phyloP scores from a whole-genome alignment of 1,284 basidiomycete genomes.

The Melampsora larici-populina region DNA sequence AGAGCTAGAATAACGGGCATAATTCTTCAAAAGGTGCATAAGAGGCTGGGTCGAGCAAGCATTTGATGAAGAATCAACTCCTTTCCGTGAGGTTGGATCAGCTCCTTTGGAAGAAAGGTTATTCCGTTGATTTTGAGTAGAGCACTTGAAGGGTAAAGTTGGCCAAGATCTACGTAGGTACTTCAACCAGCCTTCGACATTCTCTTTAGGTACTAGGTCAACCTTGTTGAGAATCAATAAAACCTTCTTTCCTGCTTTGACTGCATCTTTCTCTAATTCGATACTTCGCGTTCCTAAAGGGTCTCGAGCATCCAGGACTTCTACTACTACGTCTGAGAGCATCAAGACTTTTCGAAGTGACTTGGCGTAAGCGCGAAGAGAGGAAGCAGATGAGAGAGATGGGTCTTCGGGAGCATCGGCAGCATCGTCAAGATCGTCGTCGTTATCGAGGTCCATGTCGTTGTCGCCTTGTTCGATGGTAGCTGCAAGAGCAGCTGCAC shows the following conservation, averaged over 20 bases:
- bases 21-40: conserved; percentile 84
- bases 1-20: conserved; percentile 58
- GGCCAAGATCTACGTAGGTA: conserved; percentile 87
- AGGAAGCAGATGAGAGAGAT: conserved; percentile 16
- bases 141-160: conserved; percentile 88
- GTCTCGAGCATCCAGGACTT: conserved; percentile 86
- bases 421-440: neutral
- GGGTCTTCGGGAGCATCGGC: conserved; percentile 8
- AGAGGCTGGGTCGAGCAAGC: conserved; percentile 64
- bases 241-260: conserved; percentile 77
- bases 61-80: conserved; percentile 65
- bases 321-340: conserved; percentile 82
- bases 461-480: neutral
- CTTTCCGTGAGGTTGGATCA: conserved; percentile 43
- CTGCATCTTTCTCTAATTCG: conserved; percentile 84
- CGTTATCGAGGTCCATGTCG: conserved; percentile 24
- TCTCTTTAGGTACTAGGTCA: conserved; percentile 81
- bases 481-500: conserved; percentile 23
- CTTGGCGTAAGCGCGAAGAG: conserved; percentile 54
- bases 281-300: conserved; percentile 82
- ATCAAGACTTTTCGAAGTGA: conserved; percentile 85
- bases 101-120: conserved; percentile 58
- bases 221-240: conserved; percentile 90
- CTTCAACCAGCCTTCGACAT: conserved; percentile 84
- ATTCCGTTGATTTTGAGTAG: conserved; percentile 71